Evolutionary conservation across 176 grass and related monocot species (phyloP).

Genomic region (Olyra latifolia): DNA sequence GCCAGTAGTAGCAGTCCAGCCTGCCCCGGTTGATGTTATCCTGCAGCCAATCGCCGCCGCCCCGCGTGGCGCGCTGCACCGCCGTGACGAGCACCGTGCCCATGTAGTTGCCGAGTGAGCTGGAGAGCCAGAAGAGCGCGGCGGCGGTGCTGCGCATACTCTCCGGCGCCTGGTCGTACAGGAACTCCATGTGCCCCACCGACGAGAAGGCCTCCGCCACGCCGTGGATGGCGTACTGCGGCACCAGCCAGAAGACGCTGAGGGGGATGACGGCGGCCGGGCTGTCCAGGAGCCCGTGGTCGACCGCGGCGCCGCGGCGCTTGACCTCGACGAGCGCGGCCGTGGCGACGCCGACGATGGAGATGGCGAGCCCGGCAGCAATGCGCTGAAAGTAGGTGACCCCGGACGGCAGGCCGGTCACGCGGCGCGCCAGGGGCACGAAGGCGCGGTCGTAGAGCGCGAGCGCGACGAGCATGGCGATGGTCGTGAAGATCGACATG

Average conservation of each 20-base stretch:
- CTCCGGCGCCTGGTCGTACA: conserved; percentile 84
- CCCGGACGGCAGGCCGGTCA: conserved; percentile 53
- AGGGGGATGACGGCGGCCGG: conserved; percentile 32
- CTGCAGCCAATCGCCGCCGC: conserved; percentile 72
- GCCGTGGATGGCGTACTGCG: conserved; percentile 77
- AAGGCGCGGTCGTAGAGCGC: conserved; percentile 65
- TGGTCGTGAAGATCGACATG: conserved; percentile 53
- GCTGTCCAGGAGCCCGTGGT: conserved; percentile 47
- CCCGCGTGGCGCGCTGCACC: conserved; percentile 61
- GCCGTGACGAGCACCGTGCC: conserved; percentile 68
- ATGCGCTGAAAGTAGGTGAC: conserved; percentile 82
- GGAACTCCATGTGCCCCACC: conserved; percentile 77
- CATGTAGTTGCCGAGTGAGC: conserved; percentile 63
- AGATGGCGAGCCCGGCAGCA: conserved; percentile 61
- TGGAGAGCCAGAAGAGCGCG: conserved; percentile 75
- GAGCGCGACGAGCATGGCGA: conserved; percentile 43
- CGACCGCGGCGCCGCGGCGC: conserved; percentile 40
- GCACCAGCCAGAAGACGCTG: conserved; percentile 87
- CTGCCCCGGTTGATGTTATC: conserved; percentile 81
- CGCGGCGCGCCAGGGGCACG: conserved; percentile 58
- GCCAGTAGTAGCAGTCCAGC: conserved; percentile 78
- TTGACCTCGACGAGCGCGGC: conserved; percentile 70
- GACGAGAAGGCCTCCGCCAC: conserved; percentile 57
- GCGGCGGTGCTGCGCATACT: conserved; percentile 84
- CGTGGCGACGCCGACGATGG: conserved; percentile 42